These are phyloP conservation scores for Eimeria nieschulzi DNA, from an alignment of 169 alveolate species.

Conservation along the genomic window DNA sequence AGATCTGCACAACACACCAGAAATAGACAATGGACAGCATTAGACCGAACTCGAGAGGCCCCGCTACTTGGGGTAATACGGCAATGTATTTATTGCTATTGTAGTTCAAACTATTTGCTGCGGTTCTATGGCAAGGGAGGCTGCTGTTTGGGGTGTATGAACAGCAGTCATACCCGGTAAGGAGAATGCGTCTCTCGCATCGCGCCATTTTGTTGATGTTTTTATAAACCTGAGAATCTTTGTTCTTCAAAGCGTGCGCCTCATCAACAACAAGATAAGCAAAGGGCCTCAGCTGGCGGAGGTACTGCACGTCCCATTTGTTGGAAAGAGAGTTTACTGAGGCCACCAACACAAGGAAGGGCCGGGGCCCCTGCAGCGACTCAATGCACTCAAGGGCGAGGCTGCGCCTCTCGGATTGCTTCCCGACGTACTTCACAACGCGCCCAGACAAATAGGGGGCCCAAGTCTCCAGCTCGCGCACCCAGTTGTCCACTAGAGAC, in stretches of 20 bases:
- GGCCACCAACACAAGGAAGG: slow-evolving; percentile 46
- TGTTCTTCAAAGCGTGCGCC: slow-evolving; percentile 93
- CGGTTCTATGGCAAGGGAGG: too few relatives aligned
- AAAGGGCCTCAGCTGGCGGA: slow-evolving; percentile 72
- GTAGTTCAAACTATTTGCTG: too few relatives aligned
- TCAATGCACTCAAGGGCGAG: slow-evolving; percentile 62
- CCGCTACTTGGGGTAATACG: too few relatives aligned
- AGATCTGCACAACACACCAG: slow-evolving; percentile 75
- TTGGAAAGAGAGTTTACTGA: slow-evolving; percentile 61
- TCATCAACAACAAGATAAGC: slow-evolving; percentile 93
- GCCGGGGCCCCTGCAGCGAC: slow-evolving; percentile 13
- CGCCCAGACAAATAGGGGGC: slow-evolving; percentile 83
- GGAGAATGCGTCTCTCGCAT: slow-evolving; percentile 87
- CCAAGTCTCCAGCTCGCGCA: slow-evolving; percentile 83
- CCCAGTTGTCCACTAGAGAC: slow-evolving; percentile 86
- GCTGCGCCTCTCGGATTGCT: slow-evolving; percentile 74
- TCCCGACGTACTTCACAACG: slow-evolving; percentile 81
- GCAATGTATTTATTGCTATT: too few relatives aligned
- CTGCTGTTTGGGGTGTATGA: too few relatives aligned
- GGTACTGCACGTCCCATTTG: slow-evolving; percentile 68
- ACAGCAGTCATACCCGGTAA: slow-evolving; percentile 85
- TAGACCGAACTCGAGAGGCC: background rate
- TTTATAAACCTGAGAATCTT: slow-evolving; percentile 88
- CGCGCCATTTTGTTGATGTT: slow-evolving; percentile 84
- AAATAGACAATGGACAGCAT: background rate